Percentiles rank a stretch among this genome's conserved stretches.
These are phyloP conservation scores for Tylopilus sp. DNA, from an alignment of 1,284 basidiomycete genomes.

Conservation along the genomic window DNA sequence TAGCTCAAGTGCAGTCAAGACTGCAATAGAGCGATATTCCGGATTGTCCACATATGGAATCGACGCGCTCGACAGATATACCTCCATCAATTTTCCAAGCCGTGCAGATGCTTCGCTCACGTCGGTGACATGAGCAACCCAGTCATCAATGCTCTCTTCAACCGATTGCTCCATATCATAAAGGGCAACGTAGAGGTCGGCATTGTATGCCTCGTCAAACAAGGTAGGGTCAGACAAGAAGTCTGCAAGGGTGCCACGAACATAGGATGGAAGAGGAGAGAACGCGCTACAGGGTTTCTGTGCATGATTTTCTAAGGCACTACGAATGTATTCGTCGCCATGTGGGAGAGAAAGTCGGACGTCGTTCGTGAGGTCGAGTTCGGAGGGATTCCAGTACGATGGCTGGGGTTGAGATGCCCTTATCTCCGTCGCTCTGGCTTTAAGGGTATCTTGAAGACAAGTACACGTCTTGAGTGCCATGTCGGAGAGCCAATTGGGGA, in stretches of 20 bases:
- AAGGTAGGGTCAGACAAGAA: background rate
- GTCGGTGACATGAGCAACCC: background rate
- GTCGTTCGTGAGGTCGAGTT: background rate
- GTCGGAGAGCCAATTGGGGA: background rate
- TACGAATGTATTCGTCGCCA: background rate
- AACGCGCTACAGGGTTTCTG: background rate
- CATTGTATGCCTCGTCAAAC: background rate
- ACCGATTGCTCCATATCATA: background rate
- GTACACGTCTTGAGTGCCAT: conserved; percentile 2
- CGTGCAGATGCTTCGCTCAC: too few relatives aligned
- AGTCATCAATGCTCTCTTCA: background rate
- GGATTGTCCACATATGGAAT: background rate
- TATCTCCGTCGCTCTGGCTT: background rate
- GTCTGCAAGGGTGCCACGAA: background rate
- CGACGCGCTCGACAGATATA: background rate
- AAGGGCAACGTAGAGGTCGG: background rate
- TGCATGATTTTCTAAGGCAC: background rate
- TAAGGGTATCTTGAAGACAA: background rate
- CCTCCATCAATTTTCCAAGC: background rate
- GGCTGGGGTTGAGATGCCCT: background rate
- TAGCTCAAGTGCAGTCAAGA: conserved; percentile 1
- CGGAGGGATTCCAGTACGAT: background rate
- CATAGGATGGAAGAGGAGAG: background rate
- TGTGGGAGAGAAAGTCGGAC: background rate
- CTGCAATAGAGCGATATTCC: background rate